Base-by-base conservation (phyloP, 768 basidiomycete genomes). In the Termitomyces sp. region DNA sequence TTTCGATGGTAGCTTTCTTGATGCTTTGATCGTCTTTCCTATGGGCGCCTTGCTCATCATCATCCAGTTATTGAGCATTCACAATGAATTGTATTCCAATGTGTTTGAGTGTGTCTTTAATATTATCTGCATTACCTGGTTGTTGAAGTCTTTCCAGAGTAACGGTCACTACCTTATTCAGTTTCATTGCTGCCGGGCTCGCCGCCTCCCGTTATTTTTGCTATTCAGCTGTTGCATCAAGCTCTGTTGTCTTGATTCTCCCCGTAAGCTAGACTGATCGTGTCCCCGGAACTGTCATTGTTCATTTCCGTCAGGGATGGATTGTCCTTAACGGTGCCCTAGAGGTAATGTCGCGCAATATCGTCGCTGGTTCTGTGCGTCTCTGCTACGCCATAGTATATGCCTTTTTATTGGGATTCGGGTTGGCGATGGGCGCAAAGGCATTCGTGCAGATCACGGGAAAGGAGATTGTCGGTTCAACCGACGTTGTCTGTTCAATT, bases 281-380 rank as follows among this genome's bases (percentile, higher is more conserved):
- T 27, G 43, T 41, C 9, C 28, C 30, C 21, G 8, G 12, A 35
- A 37, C 55, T 75, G 72, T 27, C 14, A 44, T 10, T 16, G 30
- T 12, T 40, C 11, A 54, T 21, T 23, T 1, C 11, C 12, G 12
- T 32, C 28, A 74, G 72, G 87, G 88, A 7, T 86, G 86, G 58
- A 81, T 88, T 50, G 83, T 89, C 10, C 78, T 89, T 14, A 79
- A 76, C 62, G 93, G 88, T 48, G 79, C 85, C 11, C 81, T 94
- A 30, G 92, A 94, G 66, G 72, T 93, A 21, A 82, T 89, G 57
- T 87, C 89, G 3, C 81, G 90, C 17, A 89, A 89, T 59, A 86
- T 95, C 63, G 83, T 92, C 30, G 78, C 89, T 0, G 91, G 93
- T n/a, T 86, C 89, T 11, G 91, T 94, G 32, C 79, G 90, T 39